Conservation (phyloP, 163 green algal species). For the Scenedesmus sp. region DNA sequence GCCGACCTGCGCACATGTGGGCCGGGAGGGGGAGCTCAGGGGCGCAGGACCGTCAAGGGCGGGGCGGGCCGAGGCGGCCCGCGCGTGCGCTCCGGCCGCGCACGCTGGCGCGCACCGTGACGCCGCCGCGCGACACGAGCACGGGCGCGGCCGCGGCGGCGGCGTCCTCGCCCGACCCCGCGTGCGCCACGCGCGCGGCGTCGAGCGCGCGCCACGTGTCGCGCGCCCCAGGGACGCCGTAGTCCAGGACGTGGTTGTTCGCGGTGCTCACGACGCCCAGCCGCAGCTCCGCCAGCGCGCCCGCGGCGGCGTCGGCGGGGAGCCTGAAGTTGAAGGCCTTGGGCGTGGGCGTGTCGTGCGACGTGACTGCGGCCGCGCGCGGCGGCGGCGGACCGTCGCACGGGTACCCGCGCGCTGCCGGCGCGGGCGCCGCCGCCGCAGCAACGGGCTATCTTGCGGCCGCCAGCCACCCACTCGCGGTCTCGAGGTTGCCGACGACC, state of each 20-base stretch:
- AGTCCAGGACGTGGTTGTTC: conserved; percentile 80
- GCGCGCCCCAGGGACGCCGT: conserved; percentile 50
- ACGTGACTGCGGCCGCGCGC: conserved; percentile 49
- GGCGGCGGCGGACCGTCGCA: background rate
- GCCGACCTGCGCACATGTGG: conserved; percentile 55
- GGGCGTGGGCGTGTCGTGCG: conserved; percentile 43
- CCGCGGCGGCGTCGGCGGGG: conserved; percentile 53
- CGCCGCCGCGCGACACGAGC: too few species aligned
- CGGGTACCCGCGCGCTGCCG: background rate
- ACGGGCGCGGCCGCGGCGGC: too few species aligned
- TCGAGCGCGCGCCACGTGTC: conserved; percentile 51
- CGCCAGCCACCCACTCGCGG: conserved; percentile 38
- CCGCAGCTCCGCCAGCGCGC: conserved; percentile 43
- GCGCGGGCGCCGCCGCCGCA: background rate
- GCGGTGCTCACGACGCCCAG: conserved; percentile 62
- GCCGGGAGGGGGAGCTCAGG: too few species aligned
- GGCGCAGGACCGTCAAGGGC: too few species aligned
- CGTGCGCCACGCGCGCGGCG: background rate
- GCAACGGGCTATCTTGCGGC: background rate
- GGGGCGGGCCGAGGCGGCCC: too few species aligned
- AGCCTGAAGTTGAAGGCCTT: conserved; percentile 79
- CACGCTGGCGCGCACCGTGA: background rate
- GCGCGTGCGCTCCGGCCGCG: too few species aligned
- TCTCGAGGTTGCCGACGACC: conserved; percentile 69
- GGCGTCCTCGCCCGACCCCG: background rate